Conservation (phyloP, 2,329 filamentous ascomycete species). For the Ceratocystis cacaofunesta region DNA sequence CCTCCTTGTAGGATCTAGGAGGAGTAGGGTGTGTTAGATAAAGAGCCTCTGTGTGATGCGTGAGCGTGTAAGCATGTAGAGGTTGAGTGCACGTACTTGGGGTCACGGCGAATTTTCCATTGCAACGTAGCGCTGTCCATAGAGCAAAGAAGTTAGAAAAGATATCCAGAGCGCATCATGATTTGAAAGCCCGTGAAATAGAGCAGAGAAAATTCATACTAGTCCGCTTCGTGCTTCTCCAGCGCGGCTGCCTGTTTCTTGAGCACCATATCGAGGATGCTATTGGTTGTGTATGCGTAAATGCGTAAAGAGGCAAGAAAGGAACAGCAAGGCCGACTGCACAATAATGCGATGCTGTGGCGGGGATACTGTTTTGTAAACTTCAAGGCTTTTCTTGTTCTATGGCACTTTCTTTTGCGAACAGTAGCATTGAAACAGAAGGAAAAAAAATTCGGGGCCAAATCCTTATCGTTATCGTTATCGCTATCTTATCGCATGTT, state of each 20-base stretch:
- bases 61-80: neutral
- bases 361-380: neutral
- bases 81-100: constrained; percentile 39
- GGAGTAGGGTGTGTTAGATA: constrained; percentile 14
- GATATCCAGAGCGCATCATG: neutral
- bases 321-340: neutral
- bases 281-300: neutral
- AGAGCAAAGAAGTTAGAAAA: constrained; percentile 13
- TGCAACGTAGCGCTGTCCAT: constrained; percentile 60
- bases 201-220: constrained; percentile 34
- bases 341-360: neutral
- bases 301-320: neutral
- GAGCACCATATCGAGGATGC: constrained; percentile 39
- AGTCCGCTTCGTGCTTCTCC: constrained; percentile 87
- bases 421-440: neutral
- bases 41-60: neutral
- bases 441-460: constrained; percentile 13
- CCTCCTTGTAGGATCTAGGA: constrained; percentile 66
- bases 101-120: constrained; percentile 81
- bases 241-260: constrained; percentile 84
- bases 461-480: constrained; percentile 14
- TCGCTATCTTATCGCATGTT: constrained; percentile 11
- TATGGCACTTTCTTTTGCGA: neutral
- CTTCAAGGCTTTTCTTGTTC: neutral
- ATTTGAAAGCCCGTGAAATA: neutral